A percentile compares a stretch with the other conserved stretches of the same genome.
phyloP scores from a whole-genome alignment of 305 asterid genomes.

The Rubia tinctorum region DNA sequence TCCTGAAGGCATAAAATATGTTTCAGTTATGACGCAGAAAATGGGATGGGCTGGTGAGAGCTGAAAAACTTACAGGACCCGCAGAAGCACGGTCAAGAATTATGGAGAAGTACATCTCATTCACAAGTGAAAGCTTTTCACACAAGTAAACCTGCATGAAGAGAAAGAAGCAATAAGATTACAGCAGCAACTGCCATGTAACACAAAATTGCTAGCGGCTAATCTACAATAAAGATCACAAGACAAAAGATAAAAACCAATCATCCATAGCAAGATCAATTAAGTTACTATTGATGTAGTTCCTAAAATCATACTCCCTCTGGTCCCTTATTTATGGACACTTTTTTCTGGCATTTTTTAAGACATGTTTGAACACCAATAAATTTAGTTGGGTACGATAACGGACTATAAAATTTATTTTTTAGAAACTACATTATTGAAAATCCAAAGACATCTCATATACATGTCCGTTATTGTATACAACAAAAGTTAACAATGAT shows the following conservation, averaged over 20 bases:
- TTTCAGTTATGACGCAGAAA: conserved; percentile 5
- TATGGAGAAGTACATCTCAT: conserved; percentile 99
- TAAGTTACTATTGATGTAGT: neutral
- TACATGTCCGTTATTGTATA: no score
- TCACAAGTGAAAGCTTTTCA: conserved; percentile 85
- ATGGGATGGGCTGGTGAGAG: neutral
- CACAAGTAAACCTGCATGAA: conserved; percentile 77
- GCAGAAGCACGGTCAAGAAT: conserved; percentile 92
- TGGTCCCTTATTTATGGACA: no score
- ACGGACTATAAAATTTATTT: no score
- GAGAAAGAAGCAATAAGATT: conserved; percentile 7
- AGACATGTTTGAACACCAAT: no score
- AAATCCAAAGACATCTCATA: no score
- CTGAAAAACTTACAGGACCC: conserved; percentile 84
- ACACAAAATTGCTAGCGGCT: neutral
- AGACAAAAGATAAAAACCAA: neutral
- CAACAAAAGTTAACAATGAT: no score
- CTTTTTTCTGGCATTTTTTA: no score
- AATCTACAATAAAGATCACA: neutral
- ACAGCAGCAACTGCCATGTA: neutral
- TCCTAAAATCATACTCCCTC: neutral
- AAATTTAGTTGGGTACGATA: no score
- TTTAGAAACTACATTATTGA: no score
- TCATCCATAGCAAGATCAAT: neutral
- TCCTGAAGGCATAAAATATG: neutral